Evolutionary conservation across 306 rosid species (phyloP).

Genomic region (Cotoneaster glaucophyllus): DNA sequence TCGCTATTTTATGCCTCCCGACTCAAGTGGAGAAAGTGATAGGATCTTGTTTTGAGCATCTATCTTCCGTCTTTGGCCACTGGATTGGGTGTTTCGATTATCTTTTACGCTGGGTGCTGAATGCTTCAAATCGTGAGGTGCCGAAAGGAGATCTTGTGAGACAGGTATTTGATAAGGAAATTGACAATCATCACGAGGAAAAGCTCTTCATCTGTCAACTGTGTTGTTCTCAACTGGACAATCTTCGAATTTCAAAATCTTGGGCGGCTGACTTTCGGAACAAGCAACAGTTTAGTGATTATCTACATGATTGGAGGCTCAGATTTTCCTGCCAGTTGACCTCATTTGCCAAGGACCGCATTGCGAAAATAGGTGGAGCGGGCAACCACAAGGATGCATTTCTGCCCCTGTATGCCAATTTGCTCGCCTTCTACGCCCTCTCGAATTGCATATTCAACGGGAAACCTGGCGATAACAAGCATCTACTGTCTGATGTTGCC

Average conservation of each 20-base stretch:
- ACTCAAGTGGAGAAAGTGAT: slow-evolving; percentile 89
- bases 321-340: slow-evolving; percentile 54
- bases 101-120: slow-evolving; percentile 53
- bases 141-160: slow-evolving; percentile 71
- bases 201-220: slow-evolving; percentile 76
- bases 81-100: slow-evolving; percentile 71
- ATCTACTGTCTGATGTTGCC: slow-evolving; percentile 32
- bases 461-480: slow-evolving; percentile 21
- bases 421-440: slow-evolving; percentile 68
- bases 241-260: slow-evolving; percentile 45
- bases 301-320: slow-evolving; percentile 45
- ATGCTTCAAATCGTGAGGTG: slow-evolving; percentile 34
- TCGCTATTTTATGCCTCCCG: too few species aligned
- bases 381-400: slow-evolving; percentile 97
- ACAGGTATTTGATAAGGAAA: slow-evolving; percentile 90
- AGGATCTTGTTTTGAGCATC: slow-evolving; percentile 66
- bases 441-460: slow-evolving; percentile 56
- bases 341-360: slow-evolving; percentile 44
- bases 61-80: slow-evolving; percentile 71
- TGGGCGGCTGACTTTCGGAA: slow-evolving; percentile 18
- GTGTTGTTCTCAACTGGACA: slow-evolving; percentile 75
- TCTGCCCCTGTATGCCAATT: slow-evolving; percentile 67
- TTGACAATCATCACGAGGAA: slow-evolving; percentile 94
- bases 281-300: slow-evolving; percentile 35
- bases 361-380: slow-evolving; percentile 36